phyloP scores from a whole-genome alignment of 208 protist genomes.

The Herpetomonas tarakana region DNA sequence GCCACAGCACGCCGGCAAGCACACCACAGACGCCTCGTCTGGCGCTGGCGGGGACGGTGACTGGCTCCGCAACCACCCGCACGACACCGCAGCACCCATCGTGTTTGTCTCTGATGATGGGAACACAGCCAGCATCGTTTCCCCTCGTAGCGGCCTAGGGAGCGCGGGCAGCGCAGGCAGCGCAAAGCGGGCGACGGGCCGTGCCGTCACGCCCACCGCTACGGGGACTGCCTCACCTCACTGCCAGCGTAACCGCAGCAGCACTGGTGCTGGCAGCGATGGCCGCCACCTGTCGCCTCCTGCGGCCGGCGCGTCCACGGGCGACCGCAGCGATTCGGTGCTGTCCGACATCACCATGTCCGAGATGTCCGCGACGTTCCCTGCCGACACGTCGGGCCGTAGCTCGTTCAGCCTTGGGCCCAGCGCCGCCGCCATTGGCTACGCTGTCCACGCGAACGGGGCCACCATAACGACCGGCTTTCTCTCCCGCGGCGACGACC shows the following conservation, averaged over 20 bases:
- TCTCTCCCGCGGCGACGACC: constrained; percentile 27
- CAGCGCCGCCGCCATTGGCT: not conserved
- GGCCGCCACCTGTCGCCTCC: constrained; percentile 2
- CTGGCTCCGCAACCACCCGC: too few species aligned
- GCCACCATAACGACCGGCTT: not conserved
- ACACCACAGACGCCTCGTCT: too few species aligned
- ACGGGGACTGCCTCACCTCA: too few species aligned
- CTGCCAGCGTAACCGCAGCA: constrained; percentile 1
- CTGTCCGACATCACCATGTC: constrained; percentile 39
- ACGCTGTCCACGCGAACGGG: not conserved
- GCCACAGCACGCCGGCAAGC: too few species aligned
- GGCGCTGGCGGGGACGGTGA: too few species aligned
- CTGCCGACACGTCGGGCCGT: not conserved
- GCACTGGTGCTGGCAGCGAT: not conserved
- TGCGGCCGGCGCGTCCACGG: not conserved
- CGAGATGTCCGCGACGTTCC: constrained; percentile 9
- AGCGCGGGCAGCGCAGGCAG: too few species aligned
- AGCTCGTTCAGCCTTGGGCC: not conserved
- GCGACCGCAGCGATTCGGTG: constrained; percentile 12
- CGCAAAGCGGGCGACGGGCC: too few species aligned
- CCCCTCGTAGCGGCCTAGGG: too few species aligned
- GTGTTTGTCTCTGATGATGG: too few species aligned
- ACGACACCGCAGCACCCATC: too few species aligned
- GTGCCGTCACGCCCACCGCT: too few species aligned
- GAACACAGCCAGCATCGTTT: too few species aligned